Evolutionary conservation across 1,139 yeast genomes (phyloP).

Genomic region (Yamadazyma diddensiae): DNA sequence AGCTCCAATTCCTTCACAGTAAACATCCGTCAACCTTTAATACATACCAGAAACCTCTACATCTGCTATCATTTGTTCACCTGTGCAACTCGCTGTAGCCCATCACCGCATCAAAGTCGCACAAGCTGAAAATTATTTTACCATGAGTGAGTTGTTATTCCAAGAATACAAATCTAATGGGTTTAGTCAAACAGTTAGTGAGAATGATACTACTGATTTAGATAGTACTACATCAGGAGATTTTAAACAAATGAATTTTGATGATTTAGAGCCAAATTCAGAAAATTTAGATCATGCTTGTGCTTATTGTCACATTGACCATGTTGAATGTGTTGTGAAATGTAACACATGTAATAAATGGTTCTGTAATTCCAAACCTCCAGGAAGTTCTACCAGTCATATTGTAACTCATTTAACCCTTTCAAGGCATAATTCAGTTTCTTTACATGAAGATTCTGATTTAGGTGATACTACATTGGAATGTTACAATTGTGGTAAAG

Average conservation of each 20-base stretch:
- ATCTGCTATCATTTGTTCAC: not conserved
- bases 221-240: not conserved
- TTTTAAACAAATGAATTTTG: not conserved
- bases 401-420: conserved; percentile 83
- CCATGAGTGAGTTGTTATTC: conserved; percentile 26
- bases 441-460: conserved; percentile 76
- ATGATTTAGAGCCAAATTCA: not conserved
- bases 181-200: not conserved
- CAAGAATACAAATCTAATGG: conserved; percentile 13
- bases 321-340: conserved; percentile 65
- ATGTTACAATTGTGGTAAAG: conserved; percentile 87
- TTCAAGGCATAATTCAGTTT: conserved; percentile 73
- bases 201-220: conserved; percentile 7
- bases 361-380: conserved; percentile 83
- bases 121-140: not conserved
- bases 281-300: conserved; percentile 44
- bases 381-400: conserved; percentile 65
- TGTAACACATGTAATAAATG: conserved; percentile 80
- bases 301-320: conserved; percentile 75
- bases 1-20: too few relatives aligned
- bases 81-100: not conserved
- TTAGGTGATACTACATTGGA: conserved; percentile 83
- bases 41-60: not conserved
- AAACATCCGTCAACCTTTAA: too few relatives aligned
- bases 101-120: not conserved